Evolutionary conservation across 2,329 filamentous ascomycete species (phyloP).

Genomic region (Scedosporium dehoogii): DNA sequence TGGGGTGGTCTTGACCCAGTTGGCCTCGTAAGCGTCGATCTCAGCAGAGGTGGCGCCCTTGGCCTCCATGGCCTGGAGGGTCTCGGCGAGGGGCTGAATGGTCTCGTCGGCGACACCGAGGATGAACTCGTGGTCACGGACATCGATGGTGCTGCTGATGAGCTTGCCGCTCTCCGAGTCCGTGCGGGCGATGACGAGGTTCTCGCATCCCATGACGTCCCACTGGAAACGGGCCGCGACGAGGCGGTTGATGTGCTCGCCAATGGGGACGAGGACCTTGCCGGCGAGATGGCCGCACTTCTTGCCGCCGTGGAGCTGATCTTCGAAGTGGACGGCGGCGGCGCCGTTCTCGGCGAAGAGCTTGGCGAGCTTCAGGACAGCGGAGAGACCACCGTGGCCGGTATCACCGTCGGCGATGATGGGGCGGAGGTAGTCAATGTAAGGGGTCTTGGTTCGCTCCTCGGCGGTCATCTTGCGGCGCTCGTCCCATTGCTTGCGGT

Average conservation of each 20-base stretch:
- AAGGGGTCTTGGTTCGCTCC: conserved; percentile 66
- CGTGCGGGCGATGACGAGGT: conserved; percentile 86
- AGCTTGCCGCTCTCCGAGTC: conserved; percentile 92
- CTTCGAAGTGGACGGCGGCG: conserved; percentile 93
- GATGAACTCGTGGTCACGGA: conserved; percentile 94
- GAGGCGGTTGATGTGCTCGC: conserved; percentile 93
- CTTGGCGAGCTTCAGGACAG: conserved; percentile 92
- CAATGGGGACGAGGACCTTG: conserved; percentile 87
- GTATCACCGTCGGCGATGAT: conserved; percentile 97
- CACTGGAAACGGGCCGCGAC: conserved; percentile 91
- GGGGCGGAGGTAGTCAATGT: conserved; percentile 84
- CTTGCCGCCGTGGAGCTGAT: conserved; percentile 95
- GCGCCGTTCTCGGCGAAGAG: conserved; percentile 96
- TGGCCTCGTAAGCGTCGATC: conserved; percentile 75
- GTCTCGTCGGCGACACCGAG: conserved; percentile 68
- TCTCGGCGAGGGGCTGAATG: conserved; percentile 76
- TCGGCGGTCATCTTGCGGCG: conserved; percentile 68
- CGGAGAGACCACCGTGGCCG: conserved; percentile 83
- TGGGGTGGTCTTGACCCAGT: conserved; percentile 79
- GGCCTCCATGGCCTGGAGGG: conserved; percentile 80
- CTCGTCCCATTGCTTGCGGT: conserved; percentile 87
- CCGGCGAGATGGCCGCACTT: conserved; percentile 96
- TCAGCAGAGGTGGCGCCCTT: conserved; percentile 66
- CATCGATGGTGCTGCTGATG: conserved; percentile 82
- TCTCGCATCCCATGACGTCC: conserved; percentile 96